Evolutionary conservation across 169 alveolate genomes (phyloP).

Genomic region (Neospora caninum): DNA sequence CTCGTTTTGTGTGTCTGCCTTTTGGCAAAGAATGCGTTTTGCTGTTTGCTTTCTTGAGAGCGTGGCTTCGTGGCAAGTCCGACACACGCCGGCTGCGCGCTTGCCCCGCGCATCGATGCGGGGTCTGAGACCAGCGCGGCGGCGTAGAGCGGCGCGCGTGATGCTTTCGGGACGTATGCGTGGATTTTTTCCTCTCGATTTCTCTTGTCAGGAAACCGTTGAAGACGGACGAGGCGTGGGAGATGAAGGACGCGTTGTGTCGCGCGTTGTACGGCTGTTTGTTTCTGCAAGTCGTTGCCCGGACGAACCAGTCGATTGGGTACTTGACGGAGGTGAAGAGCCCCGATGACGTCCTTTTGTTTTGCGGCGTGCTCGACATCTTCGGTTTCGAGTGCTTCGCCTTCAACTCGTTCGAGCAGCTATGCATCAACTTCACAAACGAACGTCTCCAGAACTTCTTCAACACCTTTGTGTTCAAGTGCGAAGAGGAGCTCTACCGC

Average conservation of each 20-base stretch:
- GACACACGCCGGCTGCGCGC: no score
- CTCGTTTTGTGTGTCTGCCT: no score
- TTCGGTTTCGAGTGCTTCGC: slow-evolving; percentile 98
- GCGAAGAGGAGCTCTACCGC: slow-evolving; percentile 81
- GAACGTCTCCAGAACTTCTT: slow-evolving; percentile 93
- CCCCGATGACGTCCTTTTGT: neutral
- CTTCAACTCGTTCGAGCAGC: slow-evolving; percentile 91
- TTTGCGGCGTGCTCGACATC: slow-evolving; percentile 95
- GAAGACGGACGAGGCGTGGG: slow-evolving; percentile 81
- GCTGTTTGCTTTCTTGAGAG: no score
- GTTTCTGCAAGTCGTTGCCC: slow-evolving; percentile 93
- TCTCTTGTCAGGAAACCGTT: slow-evolving; percentile 78
- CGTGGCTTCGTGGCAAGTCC: no score
- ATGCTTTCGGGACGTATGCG: neutral
- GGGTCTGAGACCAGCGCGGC: no score
- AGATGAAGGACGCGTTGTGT: slow-evolving; percentile 92
- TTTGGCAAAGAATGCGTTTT: no score
- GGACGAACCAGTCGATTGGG: slow-evolving; percentile 92
- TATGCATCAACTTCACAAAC: slow-evolving; percentile 97
- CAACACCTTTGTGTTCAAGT: slow-evolving; percentile 95
- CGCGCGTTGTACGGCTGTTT: slow-evolving; percentile 94
- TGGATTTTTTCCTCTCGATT: neutral
- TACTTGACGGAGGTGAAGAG: slow-evolving; percentile 37
- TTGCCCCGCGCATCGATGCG: no score
- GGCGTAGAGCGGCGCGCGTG: no score